phyloP scores from a whole-genome alignment of 2,329 filamentous ascomycete species.

The Lachnellula willkommii region DNA sequence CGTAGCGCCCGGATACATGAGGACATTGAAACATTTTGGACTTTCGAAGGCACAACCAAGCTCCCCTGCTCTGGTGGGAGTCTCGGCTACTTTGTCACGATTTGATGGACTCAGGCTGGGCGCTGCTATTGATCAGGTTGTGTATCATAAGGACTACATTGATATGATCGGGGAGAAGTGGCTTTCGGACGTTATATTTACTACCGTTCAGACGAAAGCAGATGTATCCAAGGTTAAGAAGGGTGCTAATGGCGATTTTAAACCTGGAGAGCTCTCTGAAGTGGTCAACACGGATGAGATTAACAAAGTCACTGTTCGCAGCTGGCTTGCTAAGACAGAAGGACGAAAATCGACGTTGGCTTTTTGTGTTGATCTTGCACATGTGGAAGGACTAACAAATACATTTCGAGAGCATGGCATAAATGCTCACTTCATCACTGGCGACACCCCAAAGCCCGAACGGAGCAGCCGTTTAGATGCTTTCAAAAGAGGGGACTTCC shows the following conservation, averaged over 20 bases:
- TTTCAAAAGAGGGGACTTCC: slow-evolving; percentile 72
- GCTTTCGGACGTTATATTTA: slow-evolving; percentile 89
- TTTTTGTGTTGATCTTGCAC: slow-evolving; percentile 87
- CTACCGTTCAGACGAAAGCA: slow-evolving; percentile 78
- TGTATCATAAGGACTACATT: slow-evolving; percentile 83
- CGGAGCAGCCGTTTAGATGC: slow-evolving; percentile 66
- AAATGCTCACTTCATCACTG: slow-evolving; percentile 82
- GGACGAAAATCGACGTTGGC: slow-evolving; percentile 79
- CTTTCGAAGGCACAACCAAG: slow-evolving; percentile 47
- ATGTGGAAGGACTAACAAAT: slow-evolving; percentile 69
- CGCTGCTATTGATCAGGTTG: slow-evolving; percentile 85
- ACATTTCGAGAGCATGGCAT: slow-evolving; percentile 73
- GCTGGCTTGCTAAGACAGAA: slow-evolving; percentile 74
- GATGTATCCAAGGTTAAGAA: slow-evolving; percentile 68
- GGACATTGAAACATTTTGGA: slow-evolving; percentile 71
- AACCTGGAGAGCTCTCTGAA: slow-evolving; percentile 66
- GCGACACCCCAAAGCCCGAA: slow-evolving; percentile 65
- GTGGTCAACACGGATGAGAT: slow-evolving; percentile 76
- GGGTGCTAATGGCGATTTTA: slow-evolving; percentile 70
- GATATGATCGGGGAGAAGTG: slow-evolving; percentile 86
- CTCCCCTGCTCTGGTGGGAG: slow-evolving; percentile 72
- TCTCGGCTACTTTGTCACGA: slow-evolving; percentile 74
- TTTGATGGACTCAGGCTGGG: slow-evolving; percentile 82
- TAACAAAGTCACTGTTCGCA: slow-evolving; percentile 79
- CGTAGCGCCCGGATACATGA: slow-evolving; percentile 74